Base-by-base conservation (phyloP, 768 basidiomycete genomes). In the Mycena crocata region DNA sequence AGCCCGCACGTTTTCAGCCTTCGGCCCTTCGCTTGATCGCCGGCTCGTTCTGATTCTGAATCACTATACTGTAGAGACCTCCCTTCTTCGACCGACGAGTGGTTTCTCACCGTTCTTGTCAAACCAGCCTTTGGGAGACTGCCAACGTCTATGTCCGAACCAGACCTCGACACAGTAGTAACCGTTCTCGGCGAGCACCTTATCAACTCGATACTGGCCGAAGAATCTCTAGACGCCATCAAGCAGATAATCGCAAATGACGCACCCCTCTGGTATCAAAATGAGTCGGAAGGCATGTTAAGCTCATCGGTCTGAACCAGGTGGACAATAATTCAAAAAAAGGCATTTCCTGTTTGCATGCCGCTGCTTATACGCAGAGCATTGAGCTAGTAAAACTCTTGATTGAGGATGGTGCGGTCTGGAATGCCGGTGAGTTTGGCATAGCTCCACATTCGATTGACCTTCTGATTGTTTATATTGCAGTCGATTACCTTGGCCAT, bases 211-310 rank as follows among this genome's bases (percentile, higher is more conserved):
- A 89, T 94, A 65, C 79, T 93, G 17, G 81, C 82, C 46, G 74
- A 81, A 24, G 76, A 79, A 57, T 75, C 86, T 28, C 79, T 87
- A 13, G 80, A 83, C 21, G 77, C 75, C 19, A 80, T 93, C 57
- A 81, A 83, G 67, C 75, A 74, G 17, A 75, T 90, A 35, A 82
- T 93, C 67, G 83, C 87, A 13, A 83, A 82, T 7, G 93, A 90
- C 21, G 92, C 94, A 9, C 94, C 94, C 1, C 78, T 93, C 52
- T 98, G 97, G 96, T 95, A 91, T 74, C 95, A 98, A 78, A 92
- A 92, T 75, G 87, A 88, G 51, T 82, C 82, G 10, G 88, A 92
- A 70, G 96, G 95, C 35, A 39, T 3, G 52, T 56, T 23, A 3
- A 17, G 24, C 8, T 24, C 7, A 8, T n/a, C 23, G 26, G 37